phyloP scores from a whole-genome alignment of 345 rosid species.

The Eutrema yunnanense region DNA sequence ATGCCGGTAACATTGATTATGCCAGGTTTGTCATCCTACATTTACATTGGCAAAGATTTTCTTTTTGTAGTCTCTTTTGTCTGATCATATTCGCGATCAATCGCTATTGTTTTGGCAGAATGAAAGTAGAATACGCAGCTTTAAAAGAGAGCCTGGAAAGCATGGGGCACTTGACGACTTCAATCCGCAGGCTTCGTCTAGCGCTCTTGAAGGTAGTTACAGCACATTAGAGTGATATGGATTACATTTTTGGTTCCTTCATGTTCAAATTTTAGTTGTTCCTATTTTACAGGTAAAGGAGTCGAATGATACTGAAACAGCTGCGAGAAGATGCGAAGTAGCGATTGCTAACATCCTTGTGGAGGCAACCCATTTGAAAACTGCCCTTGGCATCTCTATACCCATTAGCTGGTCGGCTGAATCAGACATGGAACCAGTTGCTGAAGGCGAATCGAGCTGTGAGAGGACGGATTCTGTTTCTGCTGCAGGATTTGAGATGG shows the following conservation, averaged over 20 bases:
- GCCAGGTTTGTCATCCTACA: conserved; percentile 50
- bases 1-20: conserved; percentile 45
- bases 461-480: conserved; percentile 67
- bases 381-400: conserved; percentile 81
- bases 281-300: conserved; percentile 53
- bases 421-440: conserved; percentile 39
- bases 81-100: neutral
- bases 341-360: conserved; percentile 49
- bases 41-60: neutral
- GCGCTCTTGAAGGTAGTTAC: conserved; percentile 63
- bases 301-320: conserved; percentile 31
- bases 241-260: neutral
- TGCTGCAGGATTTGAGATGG: conserved; percentile 97
- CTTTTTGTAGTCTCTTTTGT: neutral
- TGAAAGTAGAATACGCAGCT: conserved; percentile 89
- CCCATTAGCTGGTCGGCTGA: conserved; percentile 93
- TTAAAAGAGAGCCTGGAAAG: conserved; percentile 83
- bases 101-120: conserved; percentile 34
- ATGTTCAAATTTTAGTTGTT: neutral
- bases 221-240: neutral
- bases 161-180: conserved; percentile 70
- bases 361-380: conserved; percentile 79
- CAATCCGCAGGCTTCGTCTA: conserved; percentile 76
- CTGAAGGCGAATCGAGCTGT: conserved; percentile 33
- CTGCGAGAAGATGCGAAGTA: conserved; percentile 28